Evolutionary conservation across 345 rosid species (phyloP).

Genomic region (Rubroshorea leprosula): DNA sequence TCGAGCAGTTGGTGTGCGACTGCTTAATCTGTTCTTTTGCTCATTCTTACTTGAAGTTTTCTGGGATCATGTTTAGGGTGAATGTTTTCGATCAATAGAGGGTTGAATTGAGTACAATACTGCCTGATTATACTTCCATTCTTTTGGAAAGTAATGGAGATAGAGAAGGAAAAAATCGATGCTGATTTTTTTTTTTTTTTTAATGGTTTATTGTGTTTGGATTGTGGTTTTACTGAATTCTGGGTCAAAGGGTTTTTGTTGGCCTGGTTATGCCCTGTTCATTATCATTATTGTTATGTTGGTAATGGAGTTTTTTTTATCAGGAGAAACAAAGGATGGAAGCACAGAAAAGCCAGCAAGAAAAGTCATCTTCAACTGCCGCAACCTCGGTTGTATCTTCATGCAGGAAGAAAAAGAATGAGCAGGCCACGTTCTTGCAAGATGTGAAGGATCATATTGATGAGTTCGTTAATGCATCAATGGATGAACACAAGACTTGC

Average conservation of each 20-base stretch:
- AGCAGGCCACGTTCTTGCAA: slow-evolving; percentile 64
- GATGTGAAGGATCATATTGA: slow-evolving; percentile 83
- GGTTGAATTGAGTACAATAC: background rate
- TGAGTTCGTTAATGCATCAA: slow-evolving; percentile 72
- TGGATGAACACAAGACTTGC: slow-evolving; percentile 84
- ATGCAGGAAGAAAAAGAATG: slow-evolving; percentile 65
- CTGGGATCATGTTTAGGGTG: background rate
- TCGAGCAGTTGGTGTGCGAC: background rate
- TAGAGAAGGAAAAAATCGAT: too few species aligned
- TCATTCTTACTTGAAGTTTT: background rate
- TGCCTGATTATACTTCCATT: too few species aligned
- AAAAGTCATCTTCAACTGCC: slow-evolving; percentile 16
- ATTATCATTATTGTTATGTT: too few species aligned
- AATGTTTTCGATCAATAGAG: too few species aligned
- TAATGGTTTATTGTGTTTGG: too few species aligned
- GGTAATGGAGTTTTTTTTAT: too few species aligned
- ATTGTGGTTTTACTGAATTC: too few species aligned
- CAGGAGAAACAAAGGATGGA: slow-evolving; percentile 28
- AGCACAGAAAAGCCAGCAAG: slow-evolving; percentile 20
- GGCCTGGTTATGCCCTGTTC: background rate
- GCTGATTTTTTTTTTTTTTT: too few species aligned
- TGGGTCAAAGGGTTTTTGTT: background rate
- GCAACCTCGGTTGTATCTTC: slow-evolving; percentile 36
- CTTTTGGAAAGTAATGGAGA: too few species aligned
- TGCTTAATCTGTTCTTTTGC: background rate